Percentiles rank a stretch among this genome's conserved stretches.
Conservation (phyloP, 148 eudicot species). For the Bassia scoparia region DNA sequence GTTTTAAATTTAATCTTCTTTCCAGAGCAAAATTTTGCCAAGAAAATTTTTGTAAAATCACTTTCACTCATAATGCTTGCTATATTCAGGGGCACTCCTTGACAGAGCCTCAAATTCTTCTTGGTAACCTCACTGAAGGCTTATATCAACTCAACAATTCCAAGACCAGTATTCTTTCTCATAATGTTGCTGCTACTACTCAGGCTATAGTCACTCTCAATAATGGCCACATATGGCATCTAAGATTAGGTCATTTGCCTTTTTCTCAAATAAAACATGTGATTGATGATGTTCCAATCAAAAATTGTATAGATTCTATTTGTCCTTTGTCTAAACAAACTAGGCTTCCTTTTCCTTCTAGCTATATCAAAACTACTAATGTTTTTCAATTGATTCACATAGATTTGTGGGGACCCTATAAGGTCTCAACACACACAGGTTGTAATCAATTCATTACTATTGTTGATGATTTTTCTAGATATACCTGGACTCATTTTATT, state of each 20-base stretch:
- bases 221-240: background rate
- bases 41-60: background rate
- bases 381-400: background rate
- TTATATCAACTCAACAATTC: background rate
- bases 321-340: background rate
- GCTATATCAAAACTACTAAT: background rate
- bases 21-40: background rate
- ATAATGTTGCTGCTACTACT: background rate
- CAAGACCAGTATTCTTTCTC: background rate
- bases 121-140: background rate
- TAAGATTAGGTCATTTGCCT: background rate
- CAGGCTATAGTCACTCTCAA: no score
- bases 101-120: background rate
- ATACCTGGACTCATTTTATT: background rate
- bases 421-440: background rate
- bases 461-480: background rate
- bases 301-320: background rate
- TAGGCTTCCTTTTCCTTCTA: background rate
- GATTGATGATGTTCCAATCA: background rate
- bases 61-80: background rate
- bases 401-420: background rate
- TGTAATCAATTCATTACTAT: background rate
- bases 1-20: background rate
- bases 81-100: background rate
- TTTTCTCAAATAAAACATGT: background rate